Evolutionary conservation across 331 rosid genomes (phyloP), one percentile per base, ranked within the genome.

Genomic region (Quercus tomentella): DNA sequence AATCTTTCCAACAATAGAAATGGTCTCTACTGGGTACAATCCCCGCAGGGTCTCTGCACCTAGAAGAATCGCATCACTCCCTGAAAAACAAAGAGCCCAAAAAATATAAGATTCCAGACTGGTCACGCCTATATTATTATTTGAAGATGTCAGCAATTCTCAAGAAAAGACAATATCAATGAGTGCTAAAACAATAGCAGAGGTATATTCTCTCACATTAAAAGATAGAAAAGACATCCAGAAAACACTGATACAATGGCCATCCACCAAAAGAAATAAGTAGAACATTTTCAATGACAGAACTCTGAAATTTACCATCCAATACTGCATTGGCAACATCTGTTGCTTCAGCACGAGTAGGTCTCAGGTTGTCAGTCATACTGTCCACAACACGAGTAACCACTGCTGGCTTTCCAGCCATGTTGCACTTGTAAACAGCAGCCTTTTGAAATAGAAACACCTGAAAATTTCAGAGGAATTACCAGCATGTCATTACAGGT

Each of bases 281-380:
- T 67, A 57, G 69, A 18, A 62, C 76, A 78, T 74, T 73, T 70
- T 56, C 41, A 30, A 37, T 67, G 18, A 49, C 54, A 3, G 52
- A 67, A 30, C 57, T 45, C 56, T 69, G 70, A 65, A 57, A 85
- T 87, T 51, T 81, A 96, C 99, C 99, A 85, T 96, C 99, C 77
- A 96, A 89, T 62, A 96, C 99, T 73, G 99, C 99, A 90, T 96
- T 96, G 77, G 99, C 99, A 82, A 96, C 97, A 82, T 96, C 99
- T 56, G 99, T 96, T 79, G 99, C 99, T 88, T 96, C 99, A 9
- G 99, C 99, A 78, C 99, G 98, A 83, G 99, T 96, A 81, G 99
- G 99, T 73, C 99, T 89, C 84, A 96, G 87, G 91, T 96, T 96
- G 89, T 90, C 93, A 16, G 99, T 96, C 99, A 96, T 96, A 82